Conservation (phyloP, 257 asterid species). For the Phtheirospermum japonicum region DNA sequence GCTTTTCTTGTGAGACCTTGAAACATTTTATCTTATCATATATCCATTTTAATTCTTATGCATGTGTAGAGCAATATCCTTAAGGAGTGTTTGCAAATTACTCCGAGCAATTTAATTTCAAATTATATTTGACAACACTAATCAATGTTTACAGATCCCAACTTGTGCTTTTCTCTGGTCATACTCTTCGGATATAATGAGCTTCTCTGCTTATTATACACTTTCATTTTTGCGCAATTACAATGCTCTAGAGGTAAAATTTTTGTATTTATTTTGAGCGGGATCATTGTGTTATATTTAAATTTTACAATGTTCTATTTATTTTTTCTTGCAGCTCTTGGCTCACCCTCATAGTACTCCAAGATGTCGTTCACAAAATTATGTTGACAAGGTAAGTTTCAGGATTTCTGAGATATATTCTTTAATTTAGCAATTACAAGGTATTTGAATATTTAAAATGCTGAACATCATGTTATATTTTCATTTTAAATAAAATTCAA, state of each 20-base stretch:
- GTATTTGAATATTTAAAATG: no score
- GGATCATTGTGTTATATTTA: no score
- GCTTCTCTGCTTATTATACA: conserved; percentile 54
- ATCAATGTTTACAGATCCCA: conserved; percentile 51
- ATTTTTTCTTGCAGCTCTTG: conserved; percentile 56
- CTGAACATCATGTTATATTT: no score
- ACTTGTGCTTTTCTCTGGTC: conserved; percentile 71
- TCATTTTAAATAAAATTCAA: not conserved
- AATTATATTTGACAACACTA: not conserved
- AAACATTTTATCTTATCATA: no score
- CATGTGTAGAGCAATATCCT: no score
- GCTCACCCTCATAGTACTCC: conserved; percentile 63
- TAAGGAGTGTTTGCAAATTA: no score
- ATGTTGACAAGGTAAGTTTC: conserved; percentile 45
- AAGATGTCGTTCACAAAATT: conserved; percentile 49
- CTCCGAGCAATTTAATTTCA: no score
- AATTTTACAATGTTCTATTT: no score
- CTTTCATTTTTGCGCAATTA: conserved; percentile 61
- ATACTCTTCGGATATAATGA: conserved; percentile 52
- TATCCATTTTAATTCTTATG: not conserved
- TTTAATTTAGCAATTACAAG: no score
- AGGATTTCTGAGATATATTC: no score
- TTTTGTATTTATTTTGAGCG: no score
- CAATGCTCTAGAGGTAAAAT: conserved; percentile 56
- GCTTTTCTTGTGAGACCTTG: conserved; percentile 76